A percentile compares a stretch with the other conserved stretches of the same genome.
Conservation (phyloP, 805 yeast species). For the Metschnikowia picachoensis region DNA sequence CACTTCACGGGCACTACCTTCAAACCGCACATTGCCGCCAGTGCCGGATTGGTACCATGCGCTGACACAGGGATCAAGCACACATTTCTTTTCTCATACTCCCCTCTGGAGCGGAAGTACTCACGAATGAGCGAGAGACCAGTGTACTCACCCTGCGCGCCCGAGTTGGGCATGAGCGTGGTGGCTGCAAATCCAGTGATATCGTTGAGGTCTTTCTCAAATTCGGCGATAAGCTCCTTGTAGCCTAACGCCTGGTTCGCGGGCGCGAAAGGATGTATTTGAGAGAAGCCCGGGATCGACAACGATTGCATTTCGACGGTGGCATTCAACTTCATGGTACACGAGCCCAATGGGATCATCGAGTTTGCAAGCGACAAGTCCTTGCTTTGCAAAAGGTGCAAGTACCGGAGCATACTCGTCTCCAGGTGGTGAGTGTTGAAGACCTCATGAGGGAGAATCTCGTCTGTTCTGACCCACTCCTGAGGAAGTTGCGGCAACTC, state of each 20-base stretch:
- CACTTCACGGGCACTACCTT: constrained; percentile 93
- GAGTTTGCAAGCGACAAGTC: constrained; percentile 93
- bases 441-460: constrained; percentile 64
- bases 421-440: constrained; percentile 89
- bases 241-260: constrained; percentile 86
- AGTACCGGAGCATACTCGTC: constrained; percentile 89
- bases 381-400: constrained; percentile 76
- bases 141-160: constrained; percentile 97
- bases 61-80: constrained; percentile 97
- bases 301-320: constrained; percentile 94
- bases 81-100: constrained; percentile 64
- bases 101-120: constrained; percentile 68
- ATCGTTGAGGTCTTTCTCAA: constrained; percentile 80
- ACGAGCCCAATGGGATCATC: constrained; percentile 96
- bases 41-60: constrained; percentile 98
- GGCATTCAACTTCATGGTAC: constrained; percentile 96
- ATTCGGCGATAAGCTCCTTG: constrained; percentile 64
- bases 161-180: constrained; percentile 93
- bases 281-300: constrained; percentile 89
- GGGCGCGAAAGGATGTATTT: constrained; percentile 93
- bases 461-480: constrained; percentile 52
- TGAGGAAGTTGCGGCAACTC: constrained; percentile 49
- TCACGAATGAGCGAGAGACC: constrained; percentile 84
- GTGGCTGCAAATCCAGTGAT: constrained; percentile 93
- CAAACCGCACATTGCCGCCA: constrained; percentile 95